Base-by-base conservation (phyloP, 176 grass and related monocot species). In the Eleusine coracana region DNA sequence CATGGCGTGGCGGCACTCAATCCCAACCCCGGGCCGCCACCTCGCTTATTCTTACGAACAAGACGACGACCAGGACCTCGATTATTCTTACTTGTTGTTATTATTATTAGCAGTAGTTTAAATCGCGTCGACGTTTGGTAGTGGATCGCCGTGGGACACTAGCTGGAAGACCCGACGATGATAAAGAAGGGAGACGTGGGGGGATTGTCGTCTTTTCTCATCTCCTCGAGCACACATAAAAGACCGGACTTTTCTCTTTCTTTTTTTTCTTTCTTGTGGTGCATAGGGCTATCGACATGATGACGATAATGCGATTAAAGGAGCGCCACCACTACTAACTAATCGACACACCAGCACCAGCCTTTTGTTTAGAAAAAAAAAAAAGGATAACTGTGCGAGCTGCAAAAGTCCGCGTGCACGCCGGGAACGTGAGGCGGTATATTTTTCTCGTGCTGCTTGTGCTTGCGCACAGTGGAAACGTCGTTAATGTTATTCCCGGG, bases 281-380 rank as follows among this genome's bases (percentile, higher is more conserved):
- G 77, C 70, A 18, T 37, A 2, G 77, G 77, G 51, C 60, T 13
- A 46, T 9, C 61, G 28, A 3, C 1, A 38, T n/a, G 21, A 77
- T 15, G 3, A 38, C 14, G 21, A 77, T 80, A 68, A 55, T 39
- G 64, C 29, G 39, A 10, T 62, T 61, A 61, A 76, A 61, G 21
- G 66, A 52, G 50, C 44, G 8, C 44, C 49, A 50, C 29, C 49
- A 50, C 29, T 63, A 27, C 58, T 39, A 80, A 70, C 60, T 49
- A 65, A 71, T 71, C 27, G 42, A 60, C 29, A 60, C 85, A 23
- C 73, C 31, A 75, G n/a, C 39, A 34, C 62, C 55, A 18, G 28
- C 34, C n/a, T 60, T 50, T 36, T 17, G 15, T 36, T 78, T 49
- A 20, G 0, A 13, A 23, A 25, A 25, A 25, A 25, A 25, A 25